A percentile compares a stretch with the other conserved stretches of the same genome.
Evolutionary conservation across 305 asterid species (phyloP).

Genomic region (Fraxinus albicans): DNA sequence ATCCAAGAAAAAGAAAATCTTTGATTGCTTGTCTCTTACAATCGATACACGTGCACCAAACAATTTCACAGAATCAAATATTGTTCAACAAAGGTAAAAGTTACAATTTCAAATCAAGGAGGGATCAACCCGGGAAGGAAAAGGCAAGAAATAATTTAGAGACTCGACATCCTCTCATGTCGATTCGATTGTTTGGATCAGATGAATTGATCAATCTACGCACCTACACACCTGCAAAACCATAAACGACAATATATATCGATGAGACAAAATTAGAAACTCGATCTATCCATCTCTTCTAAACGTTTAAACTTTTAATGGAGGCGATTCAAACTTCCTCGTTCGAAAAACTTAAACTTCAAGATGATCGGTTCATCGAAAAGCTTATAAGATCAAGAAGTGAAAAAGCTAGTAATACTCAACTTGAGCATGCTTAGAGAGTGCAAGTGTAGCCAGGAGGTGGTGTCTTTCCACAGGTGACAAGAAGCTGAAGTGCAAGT

Average conservation of each 20-base stretch:
- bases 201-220: conserved; percentile 11
- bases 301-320: background rate
- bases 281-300: background rate
- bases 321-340: background rate
- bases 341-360: background rate
- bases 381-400: background rate
- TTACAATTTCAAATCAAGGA: background rate
- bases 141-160: background rate
- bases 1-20: background rate
- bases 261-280: background rate
- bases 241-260: background rate
- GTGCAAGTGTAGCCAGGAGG: conserved; percentile 75
- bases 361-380: background rate
- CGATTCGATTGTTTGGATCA: background rate
- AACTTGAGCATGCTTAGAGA: conserved; percentile 23
- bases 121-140: background rate
- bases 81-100: background rate
- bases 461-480: conserved; percentile 62
- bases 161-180: conserved; percentile 32
- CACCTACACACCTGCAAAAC: conserved; percentile 26
- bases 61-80: conserved; percentile 14
- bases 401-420: background rate
- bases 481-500: conserved; percentile 55
- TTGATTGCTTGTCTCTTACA: background rate
- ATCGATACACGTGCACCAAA: background rate